Evolutionary conservation across 2,329 filamentous ascomycete genomes (phyloP).

Genomic region (Phaeosphaeria sp.): DNA sequence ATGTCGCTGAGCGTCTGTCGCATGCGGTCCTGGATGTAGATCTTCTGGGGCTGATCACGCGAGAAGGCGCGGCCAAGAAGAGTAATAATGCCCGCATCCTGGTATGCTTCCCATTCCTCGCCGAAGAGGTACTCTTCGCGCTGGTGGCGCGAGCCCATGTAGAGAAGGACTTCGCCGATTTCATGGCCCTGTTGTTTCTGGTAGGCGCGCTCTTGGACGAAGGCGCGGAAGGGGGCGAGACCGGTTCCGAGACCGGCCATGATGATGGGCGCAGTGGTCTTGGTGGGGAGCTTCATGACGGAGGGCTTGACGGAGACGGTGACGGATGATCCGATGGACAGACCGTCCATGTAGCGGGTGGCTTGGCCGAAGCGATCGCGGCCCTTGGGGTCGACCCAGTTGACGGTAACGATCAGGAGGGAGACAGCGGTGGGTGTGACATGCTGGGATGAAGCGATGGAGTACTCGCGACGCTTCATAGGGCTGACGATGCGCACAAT

Average conservation of each 20-base stretch:
- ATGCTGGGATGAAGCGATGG: conserved; percentile 96
- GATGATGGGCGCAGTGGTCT: conserved; percentile 90
- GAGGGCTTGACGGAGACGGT: conserved; percentile 97
- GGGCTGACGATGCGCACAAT: conserved; percentile 86
- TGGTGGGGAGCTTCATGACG: conserved; percentile 96
- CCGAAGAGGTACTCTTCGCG: conserved; percentile 98
- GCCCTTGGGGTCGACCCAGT: conserved; percentile 89
- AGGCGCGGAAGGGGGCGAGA: conserved; percentile 97
- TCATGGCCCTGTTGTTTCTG: conserved; percentile 97
- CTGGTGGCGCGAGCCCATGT: conserved; percentile 96
- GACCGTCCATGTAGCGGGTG: conserved; percentile 82
- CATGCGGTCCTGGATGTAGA: conserved; percentile 99
- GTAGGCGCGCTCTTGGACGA: conserved; percentile 97
- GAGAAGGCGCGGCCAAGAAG: conserved; percentile 93
- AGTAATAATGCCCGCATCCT: conserved; percentile 93
- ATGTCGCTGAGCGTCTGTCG: conserved; percentile 84
- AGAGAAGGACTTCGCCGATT: conserved; percentile 90
- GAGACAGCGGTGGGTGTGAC: conserved; percentile 89
- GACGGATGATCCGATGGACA: conserved; percentile 77
- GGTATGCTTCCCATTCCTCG: conserved; percentile 98
- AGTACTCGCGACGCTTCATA: conserved; percentile 97
- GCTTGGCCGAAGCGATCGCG: conserved; percentile 92
- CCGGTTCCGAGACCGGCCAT: conserved; percentile 99
- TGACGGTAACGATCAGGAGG: conserved; percentile 95
- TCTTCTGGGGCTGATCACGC: conserved; percentile 96